A percentile compares a stretch with the other conserved stretches of the same genome.
Evolutionary conservation across 2,329 filamentous ascomycete species (phyloP).

Genomic region (Xylariaceae sp.): DNA sequence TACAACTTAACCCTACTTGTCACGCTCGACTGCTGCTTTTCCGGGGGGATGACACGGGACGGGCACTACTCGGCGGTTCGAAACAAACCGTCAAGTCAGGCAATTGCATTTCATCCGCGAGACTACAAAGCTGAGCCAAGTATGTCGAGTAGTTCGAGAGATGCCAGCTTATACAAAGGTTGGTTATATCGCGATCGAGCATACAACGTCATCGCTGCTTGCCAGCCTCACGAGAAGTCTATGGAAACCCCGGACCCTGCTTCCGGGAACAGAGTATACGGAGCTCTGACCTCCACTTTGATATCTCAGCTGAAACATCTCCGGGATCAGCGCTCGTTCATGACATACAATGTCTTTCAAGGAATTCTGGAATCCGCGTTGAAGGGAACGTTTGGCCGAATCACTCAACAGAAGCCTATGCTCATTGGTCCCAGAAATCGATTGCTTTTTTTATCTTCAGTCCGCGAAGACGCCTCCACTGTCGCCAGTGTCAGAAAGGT

Average conservation of each 20-base stretch:
- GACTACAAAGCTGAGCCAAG: too few relatives aligned
- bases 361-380: background rate
- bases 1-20: background rate
- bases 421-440: background rate
- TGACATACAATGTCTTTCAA: background rate
- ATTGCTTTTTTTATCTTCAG: background rate
- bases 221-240: too few relatives aligned
- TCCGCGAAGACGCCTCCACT: background rate
- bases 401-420: conserved; percentile 1
- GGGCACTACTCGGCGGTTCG: background rate
- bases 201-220: too few relatives aligned
- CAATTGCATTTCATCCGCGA: too few relatives aligned
- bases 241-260: too few relatives aligned
- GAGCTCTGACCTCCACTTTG: background rate
- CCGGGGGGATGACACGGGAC: background rate
- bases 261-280: background rate
- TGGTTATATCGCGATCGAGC: too few relatives aligned
- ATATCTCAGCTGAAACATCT: background rate
- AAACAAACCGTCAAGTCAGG: too few relatives aligned
- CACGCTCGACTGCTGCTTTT: background rate
- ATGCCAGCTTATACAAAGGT: too few relatives aligned
- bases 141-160: too few relatives aligned
- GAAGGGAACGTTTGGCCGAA: background rate
- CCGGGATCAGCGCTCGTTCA: background rate
- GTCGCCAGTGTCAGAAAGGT: background rate